Evolutionary conservation across 2,329 filamentous ascomycete genomes (phyloP), one percentile per base, ranked within the genome.

Genomic region (Colletotrichum incanum): DNA sequence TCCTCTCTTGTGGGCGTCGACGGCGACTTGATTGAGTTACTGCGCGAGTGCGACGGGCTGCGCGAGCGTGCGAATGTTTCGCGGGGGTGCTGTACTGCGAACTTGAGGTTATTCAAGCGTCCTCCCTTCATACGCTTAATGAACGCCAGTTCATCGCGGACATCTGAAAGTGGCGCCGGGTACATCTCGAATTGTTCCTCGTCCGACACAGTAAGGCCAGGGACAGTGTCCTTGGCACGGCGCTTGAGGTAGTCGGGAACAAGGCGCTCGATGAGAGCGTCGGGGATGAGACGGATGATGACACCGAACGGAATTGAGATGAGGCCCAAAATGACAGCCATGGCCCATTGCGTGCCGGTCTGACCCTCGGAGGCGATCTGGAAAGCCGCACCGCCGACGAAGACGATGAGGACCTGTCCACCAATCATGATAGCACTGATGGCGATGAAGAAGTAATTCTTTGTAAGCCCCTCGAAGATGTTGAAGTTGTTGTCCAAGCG

Each of bases 401-500:
- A 96, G 77, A 98, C 89, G 80, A 98, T 98, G 82, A 98, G 88
- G 34, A 96, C 86, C 80, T 98, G 96, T 28, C 94, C 94, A 74
- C 91, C 95, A 76, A 96, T 91, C 93, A 98, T 98, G 80, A 97
- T 87, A 72, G 87, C 79, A 83, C 95, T 95, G 82, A 98, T 98
- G 49, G 84, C 89, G 47, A 97, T 89, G 85, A 98, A 98, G 87
- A 97, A 97, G 84, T 88, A 93, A 81, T 98, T 98, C 79, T 90
- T 90, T 34, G 88, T 88, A 71, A 98, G 89, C 66, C 94, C 94
- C 80, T 98, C 96, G 73, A 98, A 96, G 74, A 98, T 95, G 83
- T 98, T 98, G 87, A 98, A 95, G 67, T 91, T 90, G 83, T 98
- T 98, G 82, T 98, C 96, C 66, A 98, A 87, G 16, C 96, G 94